Percentiles rank a stretch among this genome's conserved stretches.
Conservation (phyloP, 805 yeast species). For the Candida odintsovae region DNA sequence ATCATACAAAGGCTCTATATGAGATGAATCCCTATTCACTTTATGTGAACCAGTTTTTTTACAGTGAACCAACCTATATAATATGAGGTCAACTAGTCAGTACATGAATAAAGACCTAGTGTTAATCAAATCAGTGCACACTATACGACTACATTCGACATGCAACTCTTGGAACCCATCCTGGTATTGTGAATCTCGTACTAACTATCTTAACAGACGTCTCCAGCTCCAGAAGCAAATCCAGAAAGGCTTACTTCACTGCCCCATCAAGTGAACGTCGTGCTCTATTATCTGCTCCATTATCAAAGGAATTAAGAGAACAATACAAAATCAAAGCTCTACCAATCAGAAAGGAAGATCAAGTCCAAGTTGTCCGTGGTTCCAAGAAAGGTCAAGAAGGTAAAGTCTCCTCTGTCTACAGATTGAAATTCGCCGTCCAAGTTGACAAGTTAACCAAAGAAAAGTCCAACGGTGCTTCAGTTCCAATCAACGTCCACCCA, state of each 20-base stretch:
- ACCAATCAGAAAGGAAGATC: conserved; percentile 97
- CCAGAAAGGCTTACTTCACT: conserved; percentile 99
- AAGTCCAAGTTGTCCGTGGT: conserved; percentile 94
- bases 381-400: conserved; percentile 99
- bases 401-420: conserved; percentile 95
- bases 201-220: conserved; percentile 63
- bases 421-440: conserved; percentile 95
- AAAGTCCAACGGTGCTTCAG: conserved; percentile 96
- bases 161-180: neutral
- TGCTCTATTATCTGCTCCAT: conserved; percentile 93
- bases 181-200: conserved; percentile 4
- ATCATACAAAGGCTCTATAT: too few relatives aligned
- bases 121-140: too few relatives aligned
- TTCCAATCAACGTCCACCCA: conserved; percentile 96
- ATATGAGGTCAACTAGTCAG: too few relatives aligned
- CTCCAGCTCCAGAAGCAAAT: conserved; percentile 97
- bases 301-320: conserved; percentile 97
- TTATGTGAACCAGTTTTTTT: too few relatives aligned
- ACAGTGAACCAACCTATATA: too few relatives aligned
- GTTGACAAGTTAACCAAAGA: conserved; percentile 96
- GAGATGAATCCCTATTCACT: too few relatives aligned
- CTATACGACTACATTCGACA: too few relatives aligned
- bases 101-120: too few relatives aligned
- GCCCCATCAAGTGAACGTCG: conserved; percentile 97
- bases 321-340: conserved; percentile 93